Evolutionary conservation across 768 basidiomycete genomes (phyloP), one percentile per base, ranked within the genome.

Genomic region (Suillus ampliporus): DNA sequence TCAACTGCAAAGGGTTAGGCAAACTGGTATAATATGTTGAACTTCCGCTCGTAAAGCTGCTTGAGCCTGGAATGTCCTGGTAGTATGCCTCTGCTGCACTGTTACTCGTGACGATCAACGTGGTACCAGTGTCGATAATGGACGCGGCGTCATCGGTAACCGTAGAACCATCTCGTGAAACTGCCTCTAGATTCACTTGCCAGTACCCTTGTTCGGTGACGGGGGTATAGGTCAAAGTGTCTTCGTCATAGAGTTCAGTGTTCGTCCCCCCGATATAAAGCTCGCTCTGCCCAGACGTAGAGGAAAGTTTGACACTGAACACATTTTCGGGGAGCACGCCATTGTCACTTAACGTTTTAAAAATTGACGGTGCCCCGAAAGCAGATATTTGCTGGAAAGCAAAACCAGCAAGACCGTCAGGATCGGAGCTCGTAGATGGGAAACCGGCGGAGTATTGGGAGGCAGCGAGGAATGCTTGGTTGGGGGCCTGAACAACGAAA

Each of bases 241-340:
- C 67, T 13, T 81, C 83, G 17, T 79, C 80, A 72, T 83, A 87
- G 63, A 81, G 71, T 14, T 68, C 63, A 5, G 66, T 64, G 70
- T 90, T 79, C 5, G 78, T 77, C 41, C 85, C 88, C 34, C 88
- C 88, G 52, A 90, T 72, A 63, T 79, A 82, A n/a, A 90, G 79
- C 70, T 86, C 84, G n/a, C 83, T 79, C 38, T 77, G 78, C 9
- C 72, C 69, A 17, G 74, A 35, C 14, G 80, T 70, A 6, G 74
- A 68, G 43, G 79, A 76, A 46, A 87, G 74, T 64, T 83, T 82
- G 67, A 88, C 80, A 28, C 80, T 77, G 65, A 88, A 86, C 62
- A 79, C 73, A 41, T 77, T 67, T 31, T 77, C 66, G 8, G 74
- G 63, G 3, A 77, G 70, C 40, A 66, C 63, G 17, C 71, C 73